phyloP scores from a whole-genome alignment of 805 yeast species.

The Debaryomyces castellii region DNA sequence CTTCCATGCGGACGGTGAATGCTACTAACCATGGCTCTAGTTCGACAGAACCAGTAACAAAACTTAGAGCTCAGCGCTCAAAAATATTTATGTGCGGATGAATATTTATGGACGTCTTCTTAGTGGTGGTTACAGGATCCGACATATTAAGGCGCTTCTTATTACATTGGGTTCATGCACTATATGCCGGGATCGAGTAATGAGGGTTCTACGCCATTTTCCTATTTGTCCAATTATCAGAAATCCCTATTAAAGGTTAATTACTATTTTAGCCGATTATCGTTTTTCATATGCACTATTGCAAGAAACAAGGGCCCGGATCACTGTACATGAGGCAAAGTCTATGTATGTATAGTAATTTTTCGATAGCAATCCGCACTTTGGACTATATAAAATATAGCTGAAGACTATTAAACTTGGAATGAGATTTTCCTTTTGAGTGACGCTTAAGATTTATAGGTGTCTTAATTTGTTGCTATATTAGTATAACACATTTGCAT shows the following conservation, averaged over 20 bases:
- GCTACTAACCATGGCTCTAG: no score
- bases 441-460: background rate
- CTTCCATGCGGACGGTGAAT: no score
- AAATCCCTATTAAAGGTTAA: background rate
- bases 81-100: background rate
- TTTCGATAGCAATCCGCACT: background rate
- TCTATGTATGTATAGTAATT: background rate
- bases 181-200: background rate
- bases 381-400: conserved; percentile 22
- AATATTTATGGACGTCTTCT: no score
- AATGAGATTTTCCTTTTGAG: no score
- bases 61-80: background rate
- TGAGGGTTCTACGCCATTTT: background rate
- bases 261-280: background rate
- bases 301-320: background rate
- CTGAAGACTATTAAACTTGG: no score
- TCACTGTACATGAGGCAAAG: background rate
- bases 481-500: no score
- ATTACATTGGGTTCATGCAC: background rate
- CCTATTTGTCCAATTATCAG: background rate
- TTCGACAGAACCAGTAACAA: background rate
- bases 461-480: no score
- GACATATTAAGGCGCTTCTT: background rate
- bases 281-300: background rate
- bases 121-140: background rate